Percentiles rank a stretch among this genome's conserved stretches.
These are phyloP conservation scores for Zygotorulaspora chibaensis DNA, from an alignment of 805 yeast species.

Conservation along the genomic window DNA sequence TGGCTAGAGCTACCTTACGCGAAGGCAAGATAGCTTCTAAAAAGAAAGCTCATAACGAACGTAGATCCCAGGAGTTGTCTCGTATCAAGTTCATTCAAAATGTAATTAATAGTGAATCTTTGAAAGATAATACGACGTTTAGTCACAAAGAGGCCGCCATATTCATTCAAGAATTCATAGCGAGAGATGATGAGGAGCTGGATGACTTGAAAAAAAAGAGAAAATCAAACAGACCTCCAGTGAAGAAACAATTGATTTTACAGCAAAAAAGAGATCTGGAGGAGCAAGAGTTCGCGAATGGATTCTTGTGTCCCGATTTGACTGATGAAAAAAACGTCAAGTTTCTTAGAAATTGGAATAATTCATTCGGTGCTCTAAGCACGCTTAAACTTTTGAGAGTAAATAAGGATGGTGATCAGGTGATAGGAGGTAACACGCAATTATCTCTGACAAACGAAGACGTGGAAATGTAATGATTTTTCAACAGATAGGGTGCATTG, in stretches of 20 bases:
- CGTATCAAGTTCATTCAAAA: constrained; percentile 59
- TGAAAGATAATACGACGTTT: constrained; percentile 41
- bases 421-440: constrained; percentile 19
- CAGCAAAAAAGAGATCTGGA: constrained; percentile 63
- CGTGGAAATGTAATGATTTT: constrained; percentile 21
- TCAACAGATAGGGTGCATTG: background rate
- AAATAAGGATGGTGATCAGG: constrained; percentile 25
- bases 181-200: constrained; percentile 73
- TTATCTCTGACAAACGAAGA: constrained; percentile 10
- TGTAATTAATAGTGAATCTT: constrained; percentile 41
- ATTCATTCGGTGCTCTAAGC: constrained; percentile 72
- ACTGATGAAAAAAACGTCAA: constrained; percentile 55
- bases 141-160: constrained; percentile 54
- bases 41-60: constrained; percentile 54
- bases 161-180: constrained; percentile 57
- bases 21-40: constrained; percentile 63
- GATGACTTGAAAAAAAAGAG: constrained; percentile 55
- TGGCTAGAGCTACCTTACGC: constrained; percentile 82
- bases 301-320: constrained; percentile 71
- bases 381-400: constrained; percentile 48
- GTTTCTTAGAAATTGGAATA: constrained; percentile 70
- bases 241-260: constrained; percentile 62
- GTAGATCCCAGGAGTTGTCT: constrained; percentile 55
- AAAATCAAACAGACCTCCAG: constrained; percentile 84
- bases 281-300: constrained; percentile 56